Evolutionary conservation across 2,329 filamentous ascomycete genomes (phyloP), one percentile per base, ranked within the genome.

Genomic region (Onygena corvina): DNA sequence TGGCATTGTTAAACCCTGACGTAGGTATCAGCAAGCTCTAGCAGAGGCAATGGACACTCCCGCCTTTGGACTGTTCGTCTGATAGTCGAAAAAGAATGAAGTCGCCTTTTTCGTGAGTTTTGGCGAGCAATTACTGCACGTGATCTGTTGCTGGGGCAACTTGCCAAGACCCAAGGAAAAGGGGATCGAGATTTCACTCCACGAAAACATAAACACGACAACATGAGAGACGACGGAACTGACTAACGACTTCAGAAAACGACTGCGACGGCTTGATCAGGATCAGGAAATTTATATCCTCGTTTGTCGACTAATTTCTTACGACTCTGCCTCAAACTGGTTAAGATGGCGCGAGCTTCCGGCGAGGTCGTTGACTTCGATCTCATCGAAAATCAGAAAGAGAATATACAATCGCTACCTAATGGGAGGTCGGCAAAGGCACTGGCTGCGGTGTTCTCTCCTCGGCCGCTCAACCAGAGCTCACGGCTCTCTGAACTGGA

Each of bases 391-490:
- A 80, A 79, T 42, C 89, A 95, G 60, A 98, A 98, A 70, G 92
- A 98, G 71, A 98, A 98, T 68, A 95, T 98, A 50, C 89, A 95
- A 67, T 82, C 88, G 18, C 76, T 98, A 9, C 89, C 90, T 12
- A 84, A 86, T 54, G 92, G 83, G 29, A 75, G 92, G 56, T 96
- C 90, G 34, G 92, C 90, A 40, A 86, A 82, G 70, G 89, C 92
- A 48, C 81, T 98, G 47, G 88, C 83, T 25, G 79, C 88, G 49
- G 78, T 75, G 83, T 88, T 53, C 74, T 85, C 49, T 74, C 77
- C 34, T 73, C 76, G 34, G 68, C 77, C 42, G 5, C 21, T 31
- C 6, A 9, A 62, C 61, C n/a, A 25, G 18, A 16, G 14, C 46
- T 67, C 58, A 53, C 8, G 14, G 2, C 70, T 63, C 34, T 62